phyloP scores from a whole-genome alignment of 345 rosid genomes.

The Reutealis trisperma region DNA sequence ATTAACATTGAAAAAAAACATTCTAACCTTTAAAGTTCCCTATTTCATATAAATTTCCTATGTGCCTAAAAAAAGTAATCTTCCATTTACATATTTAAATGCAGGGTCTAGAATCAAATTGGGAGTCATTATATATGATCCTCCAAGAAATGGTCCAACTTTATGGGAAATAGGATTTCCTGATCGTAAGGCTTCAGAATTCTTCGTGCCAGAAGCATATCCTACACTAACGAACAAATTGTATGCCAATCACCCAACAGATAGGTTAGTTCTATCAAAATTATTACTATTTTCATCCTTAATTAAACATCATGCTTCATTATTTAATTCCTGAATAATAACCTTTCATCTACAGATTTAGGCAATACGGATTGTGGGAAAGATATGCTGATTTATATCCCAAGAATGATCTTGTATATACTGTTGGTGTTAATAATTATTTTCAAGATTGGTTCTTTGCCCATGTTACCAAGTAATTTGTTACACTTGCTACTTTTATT shows the following conservation, averaged over 20 bases:
- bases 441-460: slow-evolving; percentile 70
- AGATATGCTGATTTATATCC: slow-evolving; percentile 28
- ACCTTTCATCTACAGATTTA: slow-evolving; percentile 20
- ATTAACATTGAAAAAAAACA: no score
- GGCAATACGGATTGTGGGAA: slow-evolving; percentile 32
- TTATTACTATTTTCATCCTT: neutral
- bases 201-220: slow-evolving; percentile 62
- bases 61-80: no score
- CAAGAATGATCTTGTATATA: slow-evolving; percentile 11
- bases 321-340: neutral
- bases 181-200: slow-evolving; percentile 78
- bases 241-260: slow-evolving; percentile 12
- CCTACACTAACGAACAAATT: slow-evolving; percentile 51
- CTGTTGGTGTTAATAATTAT: slow-evolving; percentile 14
- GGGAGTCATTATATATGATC: slow-evolving; percentile 45
- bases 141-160: slow-evolving; percentile 75
- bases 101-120: slow-evolving; percentile 47
- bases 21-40: no score
- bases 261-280: slow-evolving; percentile 31
- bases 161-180: slow-evolving; percentile 85
- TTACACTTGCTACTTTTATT: neutral
- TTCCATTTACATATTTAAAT: neutral
- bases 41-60: no score
- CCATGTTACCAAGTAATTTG: slow-evolving; percentile 65
- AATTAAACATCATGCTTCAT: neutral